Evolutionary conservation across 352 stramenopile genomes (phyloP), one percentile per base, ranked within the genome.

Genomic region (Phytophthora brassicae): DNA sequence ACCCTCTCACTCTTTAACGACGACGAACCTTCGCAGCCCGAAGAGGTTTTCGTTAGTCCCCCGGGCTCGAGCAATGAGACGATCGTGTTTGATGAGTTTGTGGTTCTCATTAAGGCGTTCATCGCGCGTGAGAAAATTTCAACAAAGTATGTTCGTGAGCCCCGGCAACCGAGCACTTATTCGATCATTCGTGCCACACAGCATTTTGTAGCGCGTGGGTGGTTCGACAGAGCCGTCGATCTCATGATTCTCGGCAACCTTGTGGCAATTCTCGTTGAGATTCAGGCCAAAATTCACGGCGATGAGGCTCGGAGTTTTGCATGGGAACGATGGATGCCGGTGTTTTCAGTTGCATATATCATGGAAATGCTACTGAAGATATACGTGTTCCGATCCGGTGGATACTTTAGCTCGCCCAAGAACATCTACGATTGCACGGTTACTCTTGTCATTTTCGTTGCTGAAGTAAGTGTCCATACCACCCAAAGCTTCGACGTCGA

Each of bases 361-460:
- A 33, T 88, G 1, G 88, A 96, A 51, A 95, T 96, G 84, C 51
- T 89, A 8, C 46, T 94, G 24, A 96, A 96, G 66, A 77, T 94
- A 46, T 77, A 82, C 26, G 79, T 75, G 3, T 66, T 84, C 23
- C 79, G 79, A 7, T 65, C 70, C 28, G 68, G 68, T 16, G 64
- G 62, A 26, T 96, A 95, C 64, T 84, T 84, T 42, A 60, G 72
- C 4, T 76, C 84, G 24, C 13, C 63, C 5, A 89, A 87, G 55
- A 96, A 96, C 57, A 58, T 89, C 19, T 96, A 95, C 57, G 88
- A 96, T 54, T 90, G 75, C 43, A 61, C 90, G 33, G 88, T 96
- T 36, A 89, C 81, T 2, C 49, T 87, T n/a, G 60, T 77, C 14
- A 86, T 83, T 41, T 64, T 85, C 20, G 60, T 74, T 9, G 75